These are phyloP conservation scores for Aspergillus avenaceus DNA, from an alignment of 495 filamentous ascomycete genomes.

Conservation along the genomic window DNA sequence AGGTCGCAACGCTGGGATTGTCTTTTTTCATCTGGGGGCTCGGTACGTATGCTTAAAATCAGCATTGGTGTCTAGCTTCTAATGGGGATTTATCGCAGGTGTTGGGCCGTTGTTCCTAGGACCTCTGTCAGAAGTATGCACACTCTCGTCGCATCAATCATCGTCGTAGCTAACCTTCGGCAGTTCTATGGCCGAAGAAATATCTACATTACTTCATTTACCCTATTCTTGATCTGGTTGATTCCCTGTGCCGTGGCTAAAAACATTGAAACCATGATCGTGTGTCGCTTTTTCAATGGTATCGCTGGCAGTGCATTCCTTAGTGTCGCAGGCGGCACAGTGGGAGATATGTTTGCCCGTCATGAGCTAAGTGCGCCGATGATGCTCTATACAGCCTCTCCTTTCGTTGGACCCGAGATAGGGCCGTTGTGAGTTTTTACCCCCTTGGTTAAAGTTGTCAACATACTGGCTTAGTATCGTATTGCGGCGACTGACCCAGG, in stretches of 20 bases:
- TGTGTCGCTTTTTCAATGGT: slow-evolving; percentile 81
- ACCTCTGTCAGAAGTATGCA: slow-evolving; percentile 55
- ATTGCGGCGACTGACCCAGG: slow-evolving; percentile 8
- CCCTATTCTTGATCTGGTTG: slow-evolving; percentile 77
- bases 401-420: slow-evolving; percentile 65
- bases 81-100: slow-evolving; percentile 33
- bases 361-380: slow-evolving; percentile 71
- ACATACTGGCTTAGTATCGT: background rate
- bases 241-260: slow-evolving; percentile 83
- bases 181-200: slow-evolving; percentile 87
- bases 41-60: slow-evolving; percentile 23
- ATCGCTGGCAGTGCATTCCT: slow-evolving; percentile 84
- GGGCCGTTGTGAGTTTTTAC: slow-evolving; percentile 42
- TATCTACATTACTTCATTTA: slow-evolving; percentile 77
- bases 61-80: slow-evolving; percentile 20
- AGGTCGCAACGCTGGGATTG: slow-evolving; percentile 75
- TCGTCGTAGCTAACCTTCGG: slow-evolving; percentile 22
- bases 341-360: slow-evolving; percentile 80
- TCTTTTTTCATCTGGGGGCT: slow-evolving; percentile 76
- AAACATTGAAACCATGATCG: slow-evolving; percentile 79
- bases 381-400: slow-evolving; percentile 75
- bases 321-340: slow-evolving; percentile 84
- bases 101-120: slow-evolving; percentile 69
- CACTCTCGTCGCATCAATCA: background rate
- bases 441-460: slow-evolving; percentile 29